Evolutionary conservation across 768 basidiomycete genomes (phyloP).

Genomic region (Boletus subcaerulescens): DNA sequence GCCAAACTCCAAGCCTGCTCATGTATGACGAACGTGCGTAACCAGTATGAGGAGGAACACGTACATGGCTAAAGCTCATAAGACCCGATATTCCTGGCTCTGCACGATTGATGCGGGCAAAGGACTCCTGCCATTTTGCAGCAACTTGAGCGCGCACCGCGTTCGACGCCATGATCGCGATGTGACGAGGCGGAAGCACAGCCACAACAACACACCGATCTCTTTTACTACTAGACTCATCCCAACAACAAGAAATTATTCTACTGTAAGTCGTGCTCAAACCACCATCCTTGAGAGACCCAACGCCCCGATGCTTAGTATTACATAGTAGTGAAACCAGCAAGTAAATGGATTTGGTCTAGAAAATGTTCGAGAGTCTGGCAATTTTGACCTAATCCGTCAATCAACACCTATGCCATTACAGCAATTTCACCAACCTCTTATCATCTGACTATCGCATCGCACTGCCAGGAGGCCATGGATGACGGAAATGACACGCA

Average conservation of each 20-base stretch:
- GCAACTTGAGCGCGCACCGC: slow-evolving; percentile 64
- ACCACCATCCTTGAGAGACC: no score
- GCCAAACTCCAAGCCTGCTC: slow-evolving; percentile 61
- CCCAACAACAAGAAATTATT: no score
- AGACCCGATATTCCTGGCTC: slow-evolving; percentile 63
- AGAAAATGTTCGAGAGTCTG: no score
- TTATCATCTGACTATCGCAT: background rate
- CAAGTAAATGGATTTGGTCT: no score
- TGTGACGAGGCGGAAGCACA: slow-evolving; percentile 3
- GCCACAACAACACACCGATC: slow-evolving; percentile 15
- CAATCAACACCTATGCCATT: no score
- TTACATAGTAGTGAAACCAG: no score
- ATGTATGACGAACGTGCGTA: slow-evolving; percentile 1
- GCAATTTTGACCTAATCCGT: slow-evolving; percentile 2
- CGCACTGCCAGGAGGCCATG: slow-evolving; percentile 9
- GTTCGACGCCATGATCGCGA: slow-evolving; percentile 48
- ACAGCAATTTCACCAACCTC: background rate
- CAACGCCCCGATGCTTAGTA: no score
- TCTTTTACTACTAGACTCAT: no score
- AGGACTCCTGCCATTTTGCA: slow-evolving; percentile 70
- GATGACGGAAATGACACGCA: slow-evolving; percentile 3
- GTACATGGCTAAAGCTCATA: slow-evolving; percentile 60
- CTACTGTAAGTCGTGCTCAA: no score
- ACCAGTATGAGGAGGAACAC: background rate
- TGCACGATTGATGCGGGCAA: slow-evolving; percentile 56